These are phyloP conservation scores for Verticillium alfalfae DNA, from an alignment of 2,329 filamentous ascomycete genomes.

Conservation along the genomic window DNA sequence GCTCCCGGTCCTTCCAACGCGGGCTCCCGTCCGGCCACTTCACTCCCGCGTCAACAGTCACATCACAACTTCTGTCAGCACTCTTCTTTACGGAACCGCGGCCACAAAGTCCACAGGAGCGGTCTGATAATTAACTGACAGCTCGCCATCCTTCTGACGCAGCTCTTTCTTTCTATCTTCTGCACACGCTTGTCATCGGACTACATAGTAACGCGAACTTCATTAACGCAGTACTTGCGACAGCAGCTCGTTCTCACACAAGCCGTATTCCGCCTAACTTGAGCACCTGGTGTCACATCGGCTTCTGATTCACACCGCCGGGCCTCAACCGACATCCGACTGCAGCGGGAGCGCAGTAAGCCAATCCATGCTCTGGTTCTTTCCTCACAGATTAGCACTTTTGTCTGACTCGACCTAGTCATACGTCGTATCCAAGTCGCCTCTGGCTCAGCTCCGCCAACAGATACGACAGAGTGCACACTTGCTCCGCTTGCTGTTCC, in stretches of 20 bases:
- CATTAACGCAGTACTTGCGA: constrained; percentile 1
- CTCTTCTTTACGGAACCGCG: not conserved
- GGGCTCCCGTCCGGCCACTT: not conserved
- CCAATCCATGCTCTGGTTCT: not conserved
- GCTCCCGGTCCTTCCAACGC: not conserved
- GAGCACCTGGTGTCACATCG: constrained; percentile 1
- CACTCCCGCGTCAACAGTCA: not conserved
- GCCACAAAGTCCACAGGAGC: not conserved
- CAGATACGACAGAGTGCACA: not conserved
- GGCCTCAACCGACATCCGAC: not conserved
- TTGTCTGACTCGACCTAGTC: constrained; percentile 7
- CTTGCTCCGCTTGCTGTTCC: not conserved
- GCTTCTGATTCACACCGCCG: not conserved
- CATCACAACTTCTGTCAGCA: not conserved
- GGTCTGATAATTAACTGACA: not conserved
- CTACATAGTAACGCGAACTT: not conserved
- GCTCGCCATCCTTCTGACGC: not conserved
- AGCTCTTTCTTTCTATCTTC: not conserved
- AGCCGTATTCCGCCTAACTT: not conserved
- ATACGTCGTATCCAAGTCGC: constrained; percentile 6
- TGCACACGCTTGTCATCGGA: not conserved
- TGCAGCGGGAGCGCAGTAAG: not conserved
- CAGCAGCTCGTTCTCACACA: not conserved
- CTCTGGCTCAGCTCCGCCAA: not conserved
- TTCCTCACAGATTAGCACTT: not conserved